phyloP scores from a whole-genome alignment of 2,329 filamentous ascomycete species.

The Clarireedia hainanense region DNA sequence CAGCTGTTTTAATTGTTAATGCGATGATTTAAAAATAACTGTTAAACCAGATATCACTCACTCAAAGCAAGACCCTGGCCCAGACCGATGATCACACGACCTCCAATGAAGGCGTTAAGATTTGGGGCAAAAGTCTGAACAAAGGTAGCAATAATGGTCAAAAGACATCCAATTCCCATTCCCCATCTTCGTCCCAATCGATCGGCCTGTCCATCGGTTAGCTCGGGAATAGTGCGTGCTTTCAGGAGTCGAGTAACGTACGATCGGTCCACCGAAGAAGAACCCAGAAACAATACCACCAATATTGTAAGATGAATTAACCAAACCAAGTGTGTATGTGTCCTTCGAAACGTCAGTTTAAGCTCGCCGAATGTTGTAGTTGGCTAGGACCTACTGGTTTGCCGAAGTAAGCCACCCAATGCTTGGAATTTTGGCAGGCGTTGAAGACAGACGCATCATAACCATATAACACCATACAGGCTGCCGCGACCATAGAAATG shows the following conservation, averaged over 20 bases:
- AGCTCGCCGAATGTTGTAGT: no score
- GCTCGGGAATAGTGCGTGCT: no score
- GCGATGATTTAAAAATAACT: not conserved
- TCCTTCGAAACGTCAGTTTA: conserved; percentile 9
- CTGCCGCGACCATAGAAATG: conserved; percentile 58
- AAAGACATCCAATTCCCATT: conserved; percentile 55
- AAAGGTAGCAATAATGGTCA: conserved; percentile 61
- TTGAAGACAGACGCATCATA: conserved; percentile 72
- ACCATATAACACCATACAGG: conserved; percentile 70
- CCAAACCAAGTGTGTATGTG: conserved; percentile 40
- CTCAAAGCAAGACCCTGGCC: conserved; percentile 59
- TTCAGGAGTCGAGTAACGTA: not conserved
- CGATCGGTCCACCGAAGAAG: conserved; percentile 55
- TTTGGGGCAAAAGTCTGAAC: conserved; percentile 59
- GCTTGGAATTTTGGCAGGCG: conserved; percentile 57
- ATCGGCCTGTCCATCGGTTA: conserved; percentile 36
- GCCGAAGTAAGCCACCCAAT: conserved; percentile 60
- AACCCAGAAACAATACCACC: conserved; percentile 61
- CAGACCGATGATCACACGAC: conserved; percentile 62
- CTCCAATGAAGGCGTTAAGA: conserved; percentile 59
- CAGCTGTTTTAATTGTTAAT: not conserved
- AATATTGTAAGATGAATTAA: conserved; percentile 65
- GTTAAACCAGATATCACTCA: conserved; percentile 26
- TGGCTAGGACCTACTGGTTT: conserved; percentile 11
- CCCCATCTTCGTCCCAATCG: conserved; percentile 54